Percentiles rank a stretch among this genome's conserved stretches.
Evolutionary conservation across 2,329 filamentous ascomycete genomes (phyloP).

Genomic region (Exophiala lecanii-corni): DNA sequence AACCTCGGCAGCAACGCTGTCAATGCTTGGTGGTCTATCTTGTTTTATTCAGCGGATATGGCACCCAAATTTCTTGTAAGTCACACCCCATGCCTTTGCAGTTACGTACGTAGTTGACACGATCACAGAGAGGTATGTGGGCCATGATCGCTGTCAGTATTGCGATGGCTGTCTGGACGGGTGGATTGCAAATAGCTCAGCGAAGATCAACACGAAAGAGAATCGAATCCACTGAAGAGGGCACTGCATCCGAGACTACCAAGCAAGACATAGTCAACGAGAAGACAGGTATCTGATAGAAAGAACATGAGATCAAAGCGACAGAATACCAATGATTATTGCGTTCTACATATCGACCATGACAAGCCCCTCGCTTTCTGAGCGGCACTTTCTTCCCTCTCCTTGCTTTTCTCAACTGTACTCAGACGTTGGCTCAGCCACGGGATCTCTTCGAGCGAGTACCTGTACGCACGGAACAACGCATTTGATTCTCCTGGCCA

Average conservation of each 20-base stretch:
- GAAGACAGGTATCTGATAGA: too few relatives aligned
- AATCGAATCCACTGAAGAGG: conserved; percentile 1
- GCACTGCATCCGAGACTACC: conserved; percentile 3
- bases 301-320: too few relatives aligned
- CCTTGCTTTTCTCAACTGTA: not conserved
- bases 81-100: too few relatives aligned
- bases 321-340: not conserved
- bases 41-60: conserved; percentile 23
- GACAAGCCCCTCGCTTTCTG: not conserved
- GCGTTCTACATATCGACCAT: not conserved
- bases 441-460: conserved; percentile 38
- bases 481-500: conserved; percentile 37
- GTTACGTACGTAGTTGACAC: too few relatives aligned
- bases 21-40: conserved; percentile 23
- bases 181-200: conserved; percentile 7
- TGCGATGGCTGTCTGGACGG: conserved; percentile 56
- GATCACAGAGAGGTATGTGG: conserved; percentile 60
- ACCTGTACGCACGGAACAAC: conserved; percentile 43
- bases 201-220: conserved; percentile 2
- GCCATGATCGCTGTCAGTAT: conserved; percentile 65
- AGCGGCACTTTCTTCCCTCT: not conserved
- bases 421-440: conserved; percentile 29
- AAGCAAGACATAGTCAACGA: conserved; percentile 7
- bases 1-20: conserved; percentile 22
- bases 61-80: conserved; percentile 58